Evolutionary conservation across 208 protist species (phyloP), one percentile per base, ranked within the genome.

Genomic region (Leishmania tarentolae): DNA sequence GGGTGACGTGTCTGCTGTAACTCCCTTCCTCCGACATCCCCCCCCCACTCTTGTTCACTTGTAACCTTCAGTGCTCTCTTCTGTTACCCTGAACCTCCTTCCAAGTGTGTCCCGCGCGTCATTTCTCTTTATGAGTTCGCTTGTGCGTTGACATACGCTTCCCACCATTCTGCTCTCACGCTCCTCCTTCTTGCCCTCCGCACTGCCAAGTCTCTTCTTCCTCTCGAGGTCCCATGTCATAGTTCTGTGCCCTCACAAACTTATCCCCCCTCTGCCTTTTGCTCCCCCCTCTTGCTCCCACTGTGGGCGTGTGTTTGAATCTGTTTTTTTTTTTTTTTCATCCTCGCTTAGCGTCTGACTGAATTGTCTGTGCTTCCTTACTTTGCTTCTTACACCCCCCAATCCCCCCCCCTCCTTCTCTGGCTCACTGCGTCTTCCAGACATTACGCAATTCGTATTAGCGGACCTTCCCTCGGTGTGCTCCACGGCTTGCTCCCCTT

Each of bases 41-140:
- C 21, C 68, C 31, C 68, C n/a, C 68, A 42, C 40, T 78, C 40
- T 78, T 70, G 66, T 42, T 47, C 65, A 68, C 61, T 7, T 68
- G 31, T 40, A 13, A 4, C 61, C 11, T 40, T 68, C 61, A 40
- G 61, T 21, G 4, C 24, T 40, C 40, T 40, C 31, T 68, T 31
- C 74, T 42, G 66, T 71, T 68, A 46, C 66, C 35, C 70, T 57
- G n/a, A n/a, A 37, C 6, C 35, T 11, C 21, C 35, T 79, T 42
- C 35, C 35, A 37, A 37, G 28, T 68, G 15, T 47, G 35, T 71
- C 59, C 35, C 35, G 56, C 46, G 53, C 70, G 37, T 19, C 13
- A 15, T 13, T 28, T 57, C 42, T 59, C 70, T 50, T 5, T 46
- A 5, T 71, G 37, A 40, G 66, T 50, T 47, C 2, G 40, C 35